Evolutionary conservation across 2,329 filamentous ascomycete species (phyloP).

Genomic region (Aspergillus sergii): DNA sequence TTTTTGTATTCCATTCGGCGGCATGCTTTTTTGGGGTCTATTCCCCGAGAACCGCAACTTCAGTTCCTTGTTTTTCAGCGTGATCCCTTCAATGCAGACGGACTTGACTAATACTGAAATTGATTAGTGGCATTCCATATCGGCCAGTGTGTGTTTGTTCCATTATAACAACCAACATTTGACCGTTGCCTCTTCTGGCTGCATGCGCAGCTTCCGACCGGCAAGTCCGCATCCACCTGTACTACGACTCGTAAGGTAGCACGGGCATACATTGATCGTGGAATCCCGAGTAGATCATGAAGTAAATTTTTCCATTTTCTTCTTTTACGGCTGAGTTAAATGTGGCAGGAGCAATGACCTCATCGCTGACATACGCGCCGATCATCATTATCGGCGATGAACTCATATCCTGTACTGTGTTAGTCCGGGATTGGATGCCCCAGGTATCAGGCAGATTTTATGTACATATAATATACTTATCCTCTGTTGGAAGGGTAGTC

Average conservation of each 20-base stretch:
- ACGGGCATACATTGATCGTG: slow-evolving; percentile 4
- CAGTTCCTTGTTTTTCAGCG: not conserved
- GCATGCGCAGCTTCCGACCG: slow-evolving; percentile 20
- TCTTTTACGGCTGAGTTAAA: not conserved
- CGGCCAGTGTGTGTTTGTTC: not conserved
- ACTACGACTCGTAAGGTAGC: slow-evolving; percentile 1
- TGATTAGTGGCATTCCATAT: slow-evolving; percentile 7
- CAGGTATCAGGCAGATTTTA: slow-evolving; percentile 11
- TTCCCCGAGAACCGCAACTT: not conserved
- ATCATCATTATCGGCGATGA: slow-evolving; percentile 3
- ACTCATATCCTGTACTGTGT: slow-evolving; percentile 6
- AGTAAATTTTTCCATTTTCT: not conserved
- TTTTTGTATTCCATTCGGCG: not conserved
- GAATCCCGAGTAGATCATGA: not conserved
- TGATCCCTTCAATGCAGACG: not conserved
- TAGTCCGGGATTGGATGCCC: not conserved
- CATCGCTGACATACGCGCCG: not conserved
- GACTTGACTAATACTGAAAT: not conserved
- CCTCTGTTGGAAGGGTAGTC: not conserved
- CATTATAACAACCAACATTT: not conserved
- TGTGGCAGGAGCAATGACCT: not conserved
- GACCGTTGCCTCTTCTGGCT: slow-evolving; percentile 26
- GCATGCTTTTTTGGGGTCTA: not conserved
- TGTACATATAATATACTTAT: not conserved
- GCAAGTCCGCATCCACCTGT: slow-evolving; percentile 14